Percentiles rank a stretch among this genome's conserved stretches.
phyloP scores from a whole-genome alignment of 2,329 filamentous ascomycete genomes.

The Coniella lustricola region DNA sequence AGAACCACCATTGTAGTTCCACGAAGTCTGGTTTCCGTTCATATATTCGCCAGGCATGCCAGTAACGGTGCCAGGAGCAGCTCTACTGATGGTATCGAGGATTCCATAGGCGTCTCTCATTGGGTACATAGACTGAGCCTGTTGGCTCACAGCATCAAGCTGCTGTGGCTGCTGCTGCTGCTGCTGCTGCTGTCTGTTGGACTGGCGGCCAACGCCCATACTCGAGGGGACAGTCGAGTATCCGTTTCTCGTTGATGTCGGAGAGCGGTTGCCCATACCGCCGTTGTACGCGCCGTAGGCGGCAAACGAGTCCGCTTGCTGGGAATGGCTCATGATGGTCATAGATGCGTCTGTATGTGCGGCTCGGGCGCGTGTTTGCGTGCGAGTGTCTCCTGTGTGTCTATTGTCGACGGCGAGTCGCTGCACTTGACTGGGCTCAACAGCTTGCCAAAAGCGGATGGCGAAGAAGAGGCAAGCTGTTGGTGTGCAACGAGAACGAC shows the following conservation, averaged over 20 bases:
- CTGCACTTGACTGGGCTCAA: not conserved
- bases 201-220: slow-evolving; percentile 19
- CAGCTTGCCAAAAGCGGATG: slow-evolving; percentile 11
- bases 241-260: slow-evolving; percentile 21
- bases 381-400: not conserved
- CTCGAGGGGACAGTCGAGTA: slow-evolving; percentile 23
- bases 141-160: slow-evolving; percentile 22
- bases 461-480: no score
- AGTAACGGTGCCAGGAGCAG: slow-evolving; percentile 19
- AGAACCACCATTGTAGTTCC: slow-evolving; percentile 24
- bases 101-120: slow-evolving; percentile 23
- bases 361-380: not conserved
- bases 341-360: slow-evolving; percentile 5
- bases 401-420: not conserved
- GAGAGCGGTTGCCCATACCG: slow-evolving; percentile 21
- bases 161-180: slow-evolving; percentile 18
- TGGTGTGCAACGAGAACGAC: not conserved
- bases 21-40: slow-evolving; percentile 21
- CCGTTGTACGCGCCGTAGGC: slow-evolving; percentile 14
- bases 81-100: slow-evolving; percentile 23
- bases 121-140: slow-evolving; percentile 20
- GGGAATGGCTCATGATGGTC: slow-evolving; percentile 15
- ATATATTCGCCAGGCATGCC: slow-evolving; percentile 21
- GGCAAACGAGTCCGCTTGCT: slow-evolving; percentile 15
- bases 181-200: slow-evolving; percentile 20